phyloP scores from a whole-genome alignment of 2,329 filamentous ascomycete genomes.

The Trichoderma breve region DNA sequence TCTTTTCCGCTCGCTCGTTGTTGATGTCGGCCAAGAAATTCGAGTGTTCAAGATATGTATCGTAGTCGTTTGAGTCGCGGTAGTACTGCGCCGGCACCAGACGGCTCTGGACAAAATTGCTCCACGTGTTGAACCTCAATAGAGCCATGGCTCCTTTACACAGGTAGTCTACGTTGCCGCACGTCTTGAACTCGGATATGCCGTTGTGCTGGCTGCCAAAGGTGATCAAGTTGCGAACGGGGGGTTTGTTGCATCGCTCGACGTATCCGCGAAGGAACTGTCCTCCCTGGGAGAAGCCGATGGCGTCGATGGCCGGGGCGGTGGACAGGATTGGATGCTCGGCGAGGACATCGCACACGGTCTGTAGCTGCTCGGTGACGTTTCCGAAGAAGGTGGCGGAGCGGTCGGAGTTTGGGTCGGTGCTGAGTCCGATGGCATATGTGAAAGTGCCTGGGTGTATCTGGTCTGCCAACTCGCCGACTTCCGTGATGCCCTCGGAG shows the following conservation, averaged over 20 bases:
- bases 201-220: slow-evolving; percentile 93
- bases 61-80: slow-evolving; percentile 67
- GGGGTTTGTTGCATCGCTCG: slow-evolving; percentile 78
- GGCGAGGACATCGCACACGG: slow-evolving; percentile 76
- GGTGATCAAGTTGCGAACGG: slow-evolving; percentile 76
- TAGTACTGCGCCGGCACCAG: slow-evolving; percentile 96
- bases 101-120: slow-evolving; percentile 68
- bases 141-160: slow-evolving; percentile 79
- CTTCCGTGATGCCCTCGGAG: slow-evolving; percentile 67
- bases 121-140: slow-evolving; percentile 79
- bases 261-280: slow-evolving; percentile 92
- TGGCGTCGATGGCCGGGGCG: slow-evolving; percentile 79
- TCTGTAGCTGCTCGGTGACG: slow-evolving; percentile 71
- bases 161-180: slow-evolving; percentile 68
- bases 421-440: slow-evolving; percentile 72
- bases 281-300: slow-evolving; percentile 94
- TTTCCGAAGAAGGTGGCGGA: slow-evolving; percentile 89
- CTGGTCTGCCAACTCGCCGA: slow-evolving; percentile 69
- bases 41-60: slow-evolving; percentile 72
- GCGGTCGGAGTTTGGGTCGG: slow-evolving; percentile 66
- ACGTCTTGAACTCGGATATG: slow-evolving; percentile 78
- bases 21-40: slow-evolving; percentile 96
- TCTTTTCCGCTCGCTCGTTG: slow-evolving; percentile 80
- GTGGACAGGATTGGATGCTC: slow-evolving; percentile 75
- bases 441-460: slow-evolving; percentile 81